These are phyloP conservation scores for Aspergillus ruber DNA, from an alignment of 2,329 filamentous ascomycete species.

Conservation along the genomic window DNA sequence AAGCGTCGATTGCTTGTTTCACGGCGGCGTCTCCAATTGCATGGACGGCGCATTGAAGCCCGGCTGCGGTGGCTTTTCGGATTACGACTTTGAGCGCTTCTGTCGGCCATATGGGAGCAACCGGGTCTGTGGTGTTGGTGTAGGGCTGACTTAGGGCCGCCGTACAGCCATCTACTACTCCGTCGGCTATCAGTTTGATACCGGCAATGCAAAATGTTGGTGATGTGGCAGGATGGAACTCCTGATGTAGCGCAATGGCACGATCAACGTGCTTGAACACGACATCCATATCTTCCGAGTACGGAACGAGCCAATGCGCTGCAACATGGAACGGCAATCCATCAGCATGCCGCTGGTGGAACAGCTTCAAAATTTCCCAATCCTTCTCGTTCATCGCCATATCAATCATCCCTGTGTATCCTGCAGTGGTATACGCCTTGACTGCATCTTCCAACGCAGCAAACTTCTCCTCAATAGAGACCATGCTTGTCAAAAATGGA, in stretches of 20 bases:
- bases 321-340: constrained; percentile 39
- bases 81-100: constrained; percentile 39
- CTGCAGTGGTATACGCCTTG: constrained; percentile 37
- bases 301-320: constrained; percentile 45
- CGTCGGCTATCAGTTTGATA: constrained; percentile 47
- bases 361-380: constrained; percentile 40
- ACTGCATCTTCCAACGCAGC: constrained; percentile 36
- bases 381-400: constrained; percentile 49
- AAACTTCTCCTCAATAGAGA: constrained; percentile 39
- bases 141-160: constrained; percentile 45
- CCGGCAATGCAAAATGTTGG: constrained; percentile 42
- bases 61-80: constrained; percentile 36
- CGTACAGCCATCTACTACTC: constrained; percentile 47
- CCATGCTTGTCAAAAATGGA: constrained; percentile 40
- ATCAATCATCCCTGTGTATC: constrained; percentile 45
- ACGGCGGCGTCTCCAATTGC: constrained; percentile 47
- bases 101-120: constrained; percentile 43
- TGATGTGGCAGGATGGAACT: constrained; percentile 35
- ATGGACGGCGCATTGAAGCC: constrained; percentile 46
- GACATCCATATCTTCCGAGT: constrained; percentile 31
- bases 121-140: constrained; percentile 31
- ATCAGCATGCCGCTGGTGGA: constrained; percentile 26
- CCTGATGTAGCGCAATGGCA: constrained; percentile 36
- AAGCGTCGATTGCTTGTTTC: constrained; percentile 40
- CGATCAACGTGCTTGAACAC: constrained; percentile 40